These are phyloP conservation scores for Flaveria robusta DNA, from an alignment of 129 eudicot species.

Conservation along the genomic window DNA sequence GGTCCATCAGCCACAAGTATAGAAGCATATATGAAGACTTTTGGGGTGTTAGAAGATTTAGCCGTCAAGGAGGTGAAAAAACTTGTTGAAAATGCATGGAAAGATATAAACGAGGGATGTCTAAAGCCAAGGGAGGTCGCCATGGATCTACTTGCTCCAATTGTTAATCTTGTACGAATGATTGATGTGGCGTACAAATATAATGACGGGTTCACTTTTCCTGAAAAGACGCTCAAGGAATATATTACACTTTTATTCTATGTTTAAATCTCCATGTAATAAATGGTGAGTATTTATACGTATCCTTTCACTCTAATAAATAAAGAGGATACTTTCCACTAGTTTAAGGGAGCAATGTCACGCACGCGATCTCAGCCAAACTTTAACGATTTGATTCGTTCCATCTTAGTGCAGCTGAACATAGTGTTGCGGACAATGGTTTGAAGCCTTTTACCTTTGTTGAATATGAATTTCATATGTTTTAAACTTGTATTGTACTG, in stretches of 20 bases:
- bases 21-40: not conserved
- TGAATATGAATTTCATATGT: no score
- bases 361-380: no score
- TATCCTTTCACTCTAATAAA: no score
- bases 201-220: not conserved
- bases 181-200: not conserved
- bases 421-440: no score
- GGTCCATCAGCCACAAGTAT: not conserved
- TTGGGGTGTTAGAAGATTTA: not conserved
- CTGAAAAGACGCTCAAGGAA: not conserved
- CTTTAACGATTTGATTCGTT: no score
- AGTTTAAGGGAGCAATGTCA: no score
- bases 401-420: no score
- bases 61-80: not conserved
- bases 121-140: not conserved
- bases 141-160: not conserved
- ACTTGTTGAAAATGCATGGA: not conserved
- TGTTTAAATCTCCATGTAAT: not conserved
- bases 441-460: no score
- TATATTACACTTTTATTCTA: not conserved
- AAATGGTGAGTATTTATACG: no score
- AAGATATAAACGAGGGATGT: constrained; percentile 5
- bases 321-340: no score
- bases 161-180: not conserved
- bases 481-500: no score